Conservation (phyloP, 2,329 filamentous ascomycete species). For the Ascochyta viciae-villosae region DNA sequence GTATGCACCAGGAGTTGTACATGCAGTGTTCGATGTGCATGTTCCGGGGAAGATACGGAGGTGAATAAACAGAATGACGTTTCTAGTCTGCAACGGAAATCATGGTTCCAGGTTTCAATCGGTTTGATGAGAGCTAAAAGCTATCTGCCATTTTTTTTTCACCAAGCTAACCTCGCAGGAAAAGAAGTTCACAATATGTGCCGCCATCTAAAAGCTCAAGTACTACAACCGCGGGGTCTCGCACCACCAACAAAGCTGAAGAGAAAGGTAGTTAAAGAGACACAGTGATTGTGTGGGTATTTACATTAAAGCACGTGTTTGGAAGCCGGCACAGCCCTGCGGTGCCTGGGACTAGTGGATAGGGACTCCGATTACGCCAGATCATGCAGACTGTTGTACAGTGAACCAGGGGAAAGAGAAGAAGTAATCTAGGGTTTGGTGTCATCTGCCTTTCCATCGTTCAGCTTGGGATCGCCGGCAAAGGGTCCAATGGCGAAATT, state of each 20-base stretch:
- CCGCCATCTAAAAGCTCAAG: neutral
- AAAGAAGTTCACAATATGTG: neutral
- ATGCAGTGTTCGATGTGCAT: slow-evolving; percentile 66
- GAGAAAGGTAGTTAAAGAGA: neutral
- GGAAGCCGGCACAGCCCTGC: slow-evolving; percentile 1
- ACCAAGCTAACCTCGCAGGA: neutral
- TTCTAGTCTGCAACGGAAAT: neutral
- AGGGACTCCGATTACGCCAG: slow-evolving; percentile 6
- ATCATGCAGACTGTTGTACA: slow-evolving; percentile 4
- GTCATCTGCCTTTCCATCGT: slow-evolving; percentile 20
- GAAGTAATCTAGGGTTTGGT: slow-evolving; percentile 1
- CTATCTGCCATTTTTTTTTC: neutral
- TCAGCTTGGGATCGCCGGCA: slow-evolving; percentile 48
- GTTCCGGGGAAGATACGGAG: slow-evolving; percentile 1
- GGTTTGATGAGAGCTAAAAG: neutral
- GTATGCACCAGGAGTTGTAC: slow-evolving; percentile 67
- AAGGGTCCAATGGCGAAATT: slow-evolving; percentile 54
- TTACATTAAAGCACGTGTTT: slow-evolving; percentile 12
- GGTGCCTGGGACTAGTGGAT: neutral
- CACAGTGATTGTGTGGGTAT: slow-evolving; percentile 8
- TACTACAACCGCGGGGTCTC: neutral
- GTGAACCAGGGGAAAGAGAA: neutral
- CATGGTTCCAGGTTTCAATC: neutral
- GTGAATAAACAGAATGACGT: neutral
- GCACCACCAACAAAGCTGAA: neutral